These are phyloP conservation scores for Usnea hakonensis DNA, from an alignment of 495 filamentous ascomycete species.

Conservation along the genomic window DNA sequence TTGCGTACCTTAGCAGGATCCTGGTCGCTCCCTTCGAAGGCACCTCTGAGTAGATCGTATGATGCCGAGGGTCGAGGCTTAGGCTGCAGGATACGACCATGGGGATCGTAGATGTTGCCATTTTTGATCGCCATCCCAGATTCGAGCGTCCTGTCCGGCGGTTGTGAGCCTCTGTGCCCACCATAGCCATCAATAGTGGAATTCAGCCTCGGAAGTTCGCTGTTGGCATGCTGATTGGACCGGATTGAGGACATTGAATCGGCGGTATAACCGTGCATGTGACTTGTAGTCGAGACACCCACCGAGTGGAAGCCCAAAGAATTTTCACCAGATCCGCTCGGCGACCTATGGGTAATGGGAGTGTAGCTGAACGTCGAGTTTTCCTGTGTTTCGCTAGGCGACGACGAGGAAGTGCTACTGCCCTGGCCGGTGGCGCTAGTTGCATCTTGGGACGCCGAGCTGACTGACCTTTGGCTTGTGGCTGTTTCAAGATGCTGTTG, in stretches of 20 bases:
- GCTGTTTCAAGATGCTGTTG: constrained; percentile 9
- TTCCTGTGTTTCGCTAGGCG: constrained; percentile 3
- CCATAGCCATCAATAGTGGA: constrained; percentile 24
- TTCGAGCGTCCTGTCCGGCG: constrained; percentile 24
- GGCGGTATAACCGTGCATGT: neutral
- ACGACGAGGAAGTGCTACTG: constrained; percentile 10
- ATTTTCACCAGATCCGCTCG: neutral
- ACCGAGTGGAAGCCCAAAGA: neutral
- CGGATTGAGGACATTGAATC: neutral
- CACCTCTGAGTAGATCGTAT: constrained; percentile 3
- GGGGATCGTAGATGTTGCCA: neutral
- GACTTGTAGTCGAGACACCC: neutral
- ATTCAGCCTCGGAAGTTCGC: constrained; percentile 18
- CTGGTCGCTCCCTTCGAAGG: neutral
- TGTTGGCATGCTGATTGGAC: neutral
- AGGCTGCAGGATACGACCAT: constrained; percentile 11
- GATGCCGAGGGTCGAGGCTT: constrained; percentile 10
- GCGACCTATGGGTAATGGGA: neutral
- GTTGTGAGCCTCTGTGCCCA: neutral
- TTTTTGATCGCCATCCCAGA: neutral
- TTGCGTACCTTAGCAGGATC: constrained; percentile 3
- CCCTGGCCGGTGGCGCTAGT: constrained; percentile 1
- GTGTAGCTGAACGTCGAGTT: neutral
- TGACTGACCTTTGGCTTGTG: constrained; percentile 11
- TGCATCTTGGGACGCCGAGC: constrained; percentile 5